Conservation (phyloP, 2,329 filamentous ascomycete genomes). For the Penicillium sp. region DNA sequence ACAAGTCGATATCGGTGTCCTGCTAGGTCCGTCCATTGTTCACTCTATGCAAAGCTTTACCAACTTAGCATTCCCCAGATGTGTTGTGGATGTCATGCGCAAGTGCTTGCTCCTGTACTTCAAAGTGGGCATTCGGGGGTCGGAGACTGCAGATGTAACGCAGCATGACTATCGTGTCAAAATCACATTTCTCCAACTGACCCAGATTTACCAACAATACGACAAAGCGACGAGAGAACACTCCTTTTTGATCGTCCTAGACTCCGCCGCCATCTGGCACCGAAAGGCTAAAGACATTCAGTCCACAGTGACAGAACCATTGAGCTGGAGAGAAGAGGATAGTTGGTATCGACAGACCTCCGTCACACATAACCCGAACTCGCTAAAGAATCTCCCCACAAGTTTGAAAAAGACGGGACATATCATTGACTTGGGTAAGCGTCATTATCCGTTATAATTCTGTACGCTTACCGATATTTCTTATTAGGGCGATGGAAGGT, state of each 20-base stretch:
- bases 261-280: slow-evolving; percentile 49
- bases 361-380: slow-evolving; percentile 51
- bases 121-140: slow-evolving; percentile 30
- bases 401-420: slow-evolving; percentile 51
- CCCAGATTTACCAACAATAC: slow-evolving; percentile 37
- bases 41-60: slow-evolving; percentile 56
- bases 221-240: slow-evolving; percentile 18
- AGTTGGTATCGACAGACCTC: slow-evolving; percentile 65
- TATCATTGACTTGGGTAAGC: slow-evolving; percentile 60
- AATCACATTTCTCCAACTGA: slow-evolving; percentile 48
- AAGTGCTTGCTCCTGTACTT: slow-evolving; percentile 51
- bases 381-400: slow-evolving; percentile 39
- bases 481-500: slow-evolving; percentile 61
- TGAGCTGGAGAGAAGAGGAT: slow-evolving; percentile 57
- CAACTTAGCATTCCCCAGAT: slow-evolving; percentile 24
- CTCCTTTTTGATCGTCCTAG: slow-evolving; percentile 42
- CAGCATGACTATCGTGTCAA: slow-evolving; percentile 43
- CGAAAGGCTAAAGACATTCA: slow-evolving; percentile 37
- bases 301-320: slow-evolving; percentile 44
- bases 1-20: slow-evolving; percentile 63
- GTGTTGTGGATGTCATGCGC: slow-evolving; percentile 46
- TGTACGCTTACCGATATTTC: slow-evolving; percentile 8
- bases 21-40: slow-evolving; percentile 56
- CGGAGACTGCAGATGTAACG: background rate
- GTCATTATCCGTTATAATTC: too few relatives aligned